Conservation (phyloP, 2,329 filamentous ascomycete genomes). For the Colletotrichum ledebouriae region DNA sequence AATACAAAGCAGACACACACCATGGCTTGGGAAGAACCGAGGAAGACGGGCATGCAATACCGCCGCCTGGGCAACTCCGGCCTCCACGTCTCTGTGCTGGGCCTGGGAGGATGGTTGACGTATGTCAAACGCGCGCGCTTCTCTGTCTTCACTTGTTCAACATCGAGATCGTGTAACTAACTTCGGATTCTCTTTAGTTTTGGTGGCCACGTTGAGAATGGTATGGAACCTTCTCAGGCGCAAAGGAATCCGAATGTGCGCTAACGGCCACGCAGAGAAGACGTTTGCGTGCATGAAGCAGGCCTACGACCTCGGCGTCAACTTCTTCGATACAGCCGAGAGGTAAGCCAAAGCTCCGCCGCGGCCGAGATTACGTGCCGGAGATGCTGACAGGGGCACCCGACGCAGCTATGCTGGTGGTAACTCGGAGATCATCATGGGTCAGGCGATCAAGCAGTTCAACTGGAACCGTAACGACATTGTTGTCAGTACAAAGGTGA, state of each 20-base stretch:
- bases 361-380: conserved; percentile 4
- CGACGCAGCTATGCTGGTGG: conserved; percentile 65
- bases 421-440: conserved; percentile 74
- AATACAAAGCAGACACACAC: conserved; percentile 23
- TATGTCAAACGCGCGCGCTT: conserved; percentile 13
- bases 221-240: conserved; percentile 39
- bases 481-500: conserved; percentile 68
- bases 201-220: conserved; percentile 50
- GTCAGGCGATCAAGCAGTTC: conserved; percentile 71
- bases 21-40: conserved; percentile 60
- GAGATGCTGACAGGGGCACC: conserved; percentile 47
- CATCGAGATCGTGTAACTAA: conserved; percentile 22
- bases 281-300: conserved; percentile 73
- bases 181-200: conserved; percentile 41
- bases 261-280: conserved; percentile 57
- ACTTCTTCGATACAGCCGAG: conserved; percentile 75
- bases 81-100: conserved; percentile 76
- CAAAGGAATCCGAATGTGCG: neutral
- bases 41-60: conserved; percentile 60
- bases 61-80: conserved; percentile 65
- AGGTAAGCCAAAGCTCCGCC: conserved; percentile 44
- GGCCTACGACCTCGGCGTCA: conserved; percentile 71
- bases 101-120: conserved; percentile 75
- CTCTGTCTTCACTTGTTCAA: conserved; percentile 49
- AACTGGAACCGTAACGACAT: conserved; percentile 73